Evolutionary conservation across 2,329 filamentous ascomycete species (phyloP), one percentile per base, ranked within the genome.

Genomic region (Phaeosphaeriaceae sp.): DNA sequence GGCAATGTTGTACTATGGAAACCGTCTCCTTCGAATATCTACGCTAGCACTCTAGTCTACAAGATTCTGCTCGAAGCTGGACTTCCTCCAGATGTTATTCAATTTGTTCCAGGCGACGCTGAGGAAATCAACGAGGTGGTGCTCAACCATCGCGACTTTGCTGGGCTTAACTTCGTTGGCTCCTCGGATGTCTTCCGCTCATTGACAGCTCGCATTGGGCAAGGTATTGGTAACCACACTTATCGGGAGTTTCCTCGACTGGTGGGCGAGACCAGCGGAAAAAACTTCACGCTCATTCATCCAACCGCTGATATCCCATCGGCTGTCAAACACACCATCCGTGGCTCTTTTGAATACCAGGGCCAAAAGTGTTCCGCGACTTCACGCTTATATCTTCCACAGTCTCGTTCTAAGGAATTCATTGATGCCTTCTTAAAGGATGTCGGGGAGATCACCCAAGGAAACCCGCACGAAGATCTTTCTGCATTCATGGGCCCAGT

Each of bases 1-100:
- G 92, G 92, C 51, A 97, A 97, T 71, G 92, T 96, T 1, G 90
- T 96, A 3, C 77, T 97, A 33, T 97, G 92, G 92, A 97, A 97
- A 81, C 92, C 92, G 9, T 93, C 89, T 5, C 90, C 92, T 60
- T 87, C 81, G 13, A 89, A 92, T 38, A 88, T 96, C 56, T 88
- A 88, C 18, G 90, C 89, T 58, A 95, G 91, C 79, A 93, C 88
- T 82, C 79, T 97, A 47, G 81, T 96, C 34, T 91, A 96, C 79
- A 83, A 92, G 71, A 94, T 96, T 70, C 82, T 97, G 12, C 78
- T 94, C n/a, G 92, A 97, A 77, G 92, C 92, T 23, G 92, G 92
- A 42, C 83, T 97, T 44, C 92, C 92, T 29, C 83, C 84, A 66
- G 85, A 92, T 63, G 92, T 96, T 41, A 90, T 97, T 56, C 92